These are phyloP conservation scores for Bipolaris zeicola DNA, from an alignment of 2,329 filamentous ascomycete species.

Conservation along the genomic window DNA sequence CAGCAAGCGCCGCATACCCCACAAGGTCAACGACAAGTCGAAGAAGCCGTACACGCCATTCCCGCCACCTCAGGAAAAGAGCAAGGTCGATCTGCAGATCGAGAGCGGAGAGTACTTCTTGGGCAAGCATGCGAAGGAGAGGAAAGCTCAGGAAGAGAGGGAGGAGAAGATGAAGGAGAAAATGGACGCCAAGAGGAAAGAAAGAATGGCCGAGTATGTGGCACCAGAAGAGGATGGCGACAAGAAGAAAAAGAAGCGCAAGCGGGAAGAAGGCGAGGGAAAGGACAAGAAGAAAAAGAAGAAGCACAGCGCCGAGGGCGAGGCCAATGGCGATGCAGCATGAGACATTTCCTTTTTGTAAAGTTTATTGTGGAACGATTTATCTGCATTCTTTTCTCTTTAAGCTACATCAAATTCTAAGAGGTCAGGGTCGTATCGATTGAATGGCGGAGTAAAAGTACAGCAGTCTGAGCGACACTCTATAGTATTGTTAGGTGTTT, in stretches of 20 bases:
- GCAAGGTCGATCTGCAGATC: constrained; percentile 97
- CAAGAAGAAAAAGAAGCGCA: constrained; percentile 56
- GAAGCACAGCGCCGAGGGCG: constrained; percentile 33
- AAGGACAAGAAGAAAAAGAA: constrained; percentile 55
- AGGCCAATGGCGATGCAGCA: constrained; percentile 36
- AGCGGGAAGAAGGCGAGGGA: constrained; percentile 56
- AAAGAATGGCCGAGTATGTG: constrained; percentile 83
- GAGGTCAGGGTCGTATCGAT: neutral
- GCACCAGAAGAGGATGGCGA: constrained; percentile 76
- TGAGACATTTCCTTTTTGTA: constrained; percentile 2
- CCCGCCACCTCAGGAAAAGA: constrained; percentile 96
- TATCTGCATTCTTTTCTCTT: neutral
- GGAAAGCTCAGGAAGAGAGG: constrained; percentile 77
- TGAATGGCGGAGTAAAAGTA: neutral
- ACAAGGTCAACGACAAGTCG: constrained; percentile 87
- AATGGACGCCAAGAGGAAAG: constrained; percentile 85
- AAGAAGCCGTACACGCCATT: constrained; percentile 98
- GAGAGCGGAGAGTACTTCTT: constrained; percentile 98
- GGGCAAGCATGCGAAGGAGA: constrained; percentile 88
- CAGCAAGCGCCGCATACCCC: constrained; percentile 79
- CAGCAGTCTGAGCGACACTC: constrained; percentile 2
- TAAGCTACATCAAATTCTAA: neutral
- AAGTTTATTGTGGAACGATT: neutral
- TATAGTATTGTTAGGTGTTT: constrained; percentile 33
- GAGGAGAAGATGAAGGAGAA: constrained; percentile 84